Conservation (phyloP, 495 filamentous ascomycete species). For the Hamigera avellanea region DNA sequence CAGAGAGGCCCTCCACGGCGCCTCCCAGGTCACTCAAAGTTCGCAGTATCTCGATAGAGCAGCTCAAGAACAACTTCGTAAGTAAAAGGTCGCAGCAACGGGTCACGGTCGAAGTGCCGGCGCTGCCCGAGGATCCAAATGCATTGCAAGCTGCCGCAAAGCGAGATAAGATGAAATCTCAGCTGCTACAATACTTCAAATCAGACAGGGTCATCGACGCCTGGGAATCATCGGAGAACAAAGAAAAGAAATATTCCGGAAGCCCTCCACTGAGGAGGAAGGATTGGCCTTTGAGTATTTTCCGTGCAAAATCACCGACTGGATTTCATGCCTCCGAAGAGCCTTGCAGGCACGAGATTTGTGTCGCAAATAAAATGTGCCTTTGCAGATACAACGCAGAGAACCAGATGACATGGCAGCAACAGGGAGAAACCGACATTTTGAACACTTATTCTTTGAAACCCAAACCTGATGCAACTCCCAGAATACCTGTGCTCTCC, state of each 20-base stretch:
- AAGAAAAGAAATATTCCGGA: conserved; percentile 2
- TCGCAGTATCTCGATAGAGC: conserved; percentile 19
- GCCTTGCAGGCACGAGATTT: background rate
- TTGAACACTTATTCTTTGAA: conserved; percentile 27
- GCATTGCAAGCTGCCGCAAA: conserved; percentile 5
- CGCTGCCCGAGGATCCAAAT: conserved; percentile 3
- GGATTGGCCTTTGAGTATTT: conserved; percentile 25
- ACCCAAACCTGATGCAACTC: conserved; percentile 14
- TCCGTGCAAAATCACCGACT: conserved; percentile 18
- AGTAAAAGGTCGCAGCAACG: conserved; percentile 10
- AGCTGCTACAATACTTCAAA: conserved; percentile 28
- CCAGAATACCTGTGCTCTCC: conserved; percentile 25
- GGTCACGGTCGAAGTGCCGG: conserved; percentile 4
- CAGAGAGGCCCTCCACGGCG: conserved; percentile 17
- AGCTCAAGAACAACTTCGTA: conserved; percentile 13
- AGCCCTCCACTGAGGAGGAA: conserved; percentile 10
- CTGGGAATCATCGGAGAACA: conserved; percentile 21
- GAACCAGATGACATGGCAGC: conserved; percentile 23
- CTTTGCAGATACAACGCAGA: conserved; percentile 8
- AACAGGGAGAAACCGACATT: conserved; percentile 17
- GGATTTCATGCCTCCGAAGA: conserved; percentile 4
- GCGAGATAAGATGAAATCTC: conserved; percentile 23
- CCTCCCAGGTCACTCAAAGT: conserved; percentile 17
- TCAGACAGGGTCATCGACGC: conserved; percentile 29
- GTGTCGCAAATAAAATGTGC: conserved; percentile 1